phyloP scores from a whole-genome alignment of 805 yeast species.

The Ogataea ganodermae region DNA sequence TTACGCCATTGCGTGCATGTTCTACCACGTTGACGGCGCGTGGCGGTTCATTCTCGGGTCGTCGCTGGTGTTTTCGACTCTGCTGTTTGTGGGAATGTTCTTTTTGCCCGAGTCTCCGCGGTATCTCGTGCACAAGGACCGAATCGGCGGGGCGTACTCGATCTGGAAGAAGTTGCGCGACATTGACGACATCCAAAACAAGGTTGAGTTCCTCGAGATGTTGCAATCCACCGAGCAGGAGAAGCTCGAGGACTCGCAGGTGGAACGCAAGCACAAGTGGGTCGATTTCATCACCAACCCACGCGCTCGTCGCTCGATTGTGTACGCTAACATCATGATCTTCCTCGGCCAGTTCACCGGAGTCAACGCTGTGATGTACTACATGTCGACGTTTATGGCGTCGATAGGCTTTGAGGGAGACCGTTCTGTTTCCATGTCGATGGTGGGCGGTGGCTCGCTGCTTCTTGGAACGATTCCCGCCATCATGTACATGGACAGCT shows the following conservation, averaged over 20 bases:
- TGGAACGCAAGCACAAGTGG: conserved; percentile 42
- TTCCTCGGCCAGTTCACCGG: conserved; percentile 67
- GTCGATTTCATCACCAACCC: conserved; percentile 55
- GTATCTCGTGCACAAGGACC: conserved; percentile 50
- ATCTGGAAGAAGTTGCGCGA: conserved; percentile 61
- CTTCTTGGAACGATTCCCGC: conserved; percentile 69
- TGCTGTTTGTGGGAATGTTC: conserved; percentile 51
- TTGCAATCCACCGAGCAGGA: conserved; percentile 51
- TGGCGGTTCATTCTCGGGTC: conserved; percentile 72
- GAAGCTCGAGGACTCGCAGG: conserved; percentile 34
- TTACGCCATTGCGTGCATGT: conserved; percentile 63
- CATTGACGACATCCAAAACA: conserved; percentile 41
- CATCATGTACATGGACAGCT: conserved; percentile 55
- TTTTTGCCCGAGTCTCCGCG: conserved; percentile 66
- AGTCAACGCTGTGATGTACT: conserved; percentile 66
- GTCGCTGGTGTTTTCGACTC: conserved; percentile 57
- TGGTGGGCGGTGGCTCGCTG: conserved; percentile 67
- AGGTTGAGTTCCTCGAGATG: conserved; percentile 60
- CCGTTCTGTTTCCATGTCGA: conserved; percentile 62
- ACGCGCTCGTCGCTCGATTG: conserved; percentile 61
- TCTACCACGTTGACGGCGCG: conserved; percentile 54
- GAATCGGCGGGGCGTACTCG: conserved; percentile 52
- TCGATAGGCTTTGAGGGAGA: conserved; percentile 55
- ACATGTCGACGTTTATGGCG: conserved; percentile 58
- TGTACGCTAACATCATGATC: conserved; percentile 59